Percentiles rank a stretch among this genome's conserved stretches.
phyloP scores from a whole-genome alignment of 805 yeast genomes.

The Wickerhamomyces chambardii region DNA sequence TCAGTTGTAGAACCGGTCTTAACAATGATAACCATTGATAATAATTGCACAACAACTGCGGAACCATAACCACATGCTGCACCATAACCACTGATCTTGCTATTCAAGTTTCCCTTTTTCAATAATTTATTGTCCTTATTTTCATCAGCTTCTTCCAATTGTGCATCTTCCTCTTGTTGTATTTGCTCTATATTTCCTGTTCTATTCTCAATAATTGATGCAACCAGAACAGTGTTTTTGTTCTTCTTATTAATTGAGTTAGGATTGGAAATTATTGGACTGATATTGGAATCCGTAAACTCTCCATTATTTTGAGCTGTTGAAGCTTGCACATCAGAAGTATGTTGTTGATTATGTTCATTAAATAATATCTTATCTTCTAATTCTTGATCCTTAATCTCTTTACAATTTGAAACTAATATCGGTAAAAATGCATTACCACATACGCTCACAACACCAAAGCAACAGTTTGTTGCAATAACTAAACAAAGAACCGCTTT shows the following conservation, averaged over 20 bases:
- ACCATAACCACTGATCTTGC: constrained; percentile 57
- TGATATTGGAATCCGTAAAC: no score
- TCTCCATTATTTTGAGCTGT: not conserved
- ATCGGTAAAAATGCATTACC: constrained; percentile 69
- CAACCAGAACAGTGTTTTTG: no score
- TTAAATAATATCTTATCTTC: constrained; percentile 9
- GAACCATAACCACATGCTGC: constrained; percentile 64
- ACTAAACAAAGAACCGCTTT: constrained; percentile 41
- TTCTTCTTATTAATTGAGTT: no score
- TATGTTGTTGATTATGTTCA: no score
- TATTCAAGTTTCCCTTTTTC: constrained; percentile 29
- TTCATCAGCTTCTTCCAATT: not conserved
- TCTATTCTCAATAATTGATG: no score
- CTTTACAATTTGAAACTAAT: constrained; percentile 36
- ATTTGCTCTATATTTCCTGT: no score
- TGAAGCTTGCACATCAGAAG: no score
- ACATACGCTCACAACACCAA: constrained; percentile 73
- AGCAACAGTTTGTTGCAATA: constrained; percentile 55
- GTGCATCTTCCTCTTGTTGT: no score
- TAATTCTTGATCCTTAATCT: constrained; percentile 6
- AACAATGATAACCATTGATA: constrained; percentile 42
- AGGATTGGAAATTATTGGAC: no score
- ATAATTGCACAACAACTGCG: constrained; percentile 57
- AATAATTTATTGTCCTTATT: not conserved
- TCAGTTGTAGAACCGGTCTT: constrained; percentile 25